Percentiles rank a stretch among this genome's conserved stretches.
Evolutionary conservation across 352 stramenopile genomes (phyloP).

Genomic region (Phytophthora aleatoria): DNA sequence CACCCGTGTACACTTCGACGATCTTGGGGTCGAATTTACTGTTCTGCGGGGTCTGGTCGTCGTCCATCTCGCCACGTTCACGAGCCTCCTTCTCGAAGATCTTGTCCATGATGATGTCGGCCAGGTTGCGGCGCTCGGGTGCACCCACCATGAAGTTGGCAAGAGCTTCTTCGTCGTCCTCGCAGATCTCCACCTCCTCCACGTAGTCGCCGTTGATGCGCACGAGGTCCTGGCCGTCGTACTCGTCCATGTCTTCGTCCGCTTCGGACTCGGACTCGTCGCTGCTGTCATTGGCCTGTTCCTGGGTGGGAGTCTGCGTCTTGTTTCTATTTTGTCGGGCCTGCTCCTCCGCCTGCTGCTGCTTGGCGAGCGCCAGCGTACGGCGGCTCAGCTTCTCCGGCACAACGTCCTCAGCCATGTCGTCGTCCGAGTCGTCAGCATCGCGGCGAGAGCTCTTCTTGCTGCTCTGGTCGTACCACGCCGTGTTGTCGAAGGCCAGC

Average conservation of each 20-base stretch:
- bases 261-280: slow-evolving; percentile 81
- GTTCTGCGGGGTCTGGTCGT: slow-evolving; percentile 49
- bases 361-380: slow-evolving; percentile 73
- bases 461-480: slow-evolving; percentile 72
- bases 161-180: slow-evolving; percentile 87
- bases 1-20: slow-evolving; percentile 98
- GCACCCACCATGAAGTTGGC: slow-evolving; percentile 88
- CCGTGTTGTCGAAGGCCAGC: slow-evolving; percentile 85
- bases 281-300: slow-evolving; percentile 44
- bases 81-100: slow-evolving; percentile 96
- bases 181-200: slow-evolving; percentile 88
- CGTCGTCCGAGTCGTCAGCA: slow-evolving; percentile 62
- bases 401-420: slow-evolving; percentile 68
- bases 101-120: slow-evolving; percentile 99
- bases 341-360: slow-evolving; percentile 85
- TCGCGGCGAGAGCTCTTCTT: slow-evolving; percentile 38
- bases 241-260: slow-evolving; percentile 86
- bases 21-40: slow-evolving; percentile 94
- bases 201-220: slow-evolving; percentile 92
- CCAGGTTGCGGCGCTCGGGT: slow-evolving; percentile 92
- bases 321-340: slow-evolving; percentile 49
- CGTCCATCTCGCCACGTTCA: slow-evolving; percentile 82
- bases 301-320: slow-evolving; percentile 18
- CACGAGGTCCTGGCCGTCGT: slow-evolving; percentile 90
- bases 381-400: slow-evolving; percentile 83